A percentile compares a stretch with the other conserved stretches of the same genome.
phyloP scores from a whole-genome alignment of 2,329 filamentous ascomycete species.

The Neonectria faginata region DNA sequence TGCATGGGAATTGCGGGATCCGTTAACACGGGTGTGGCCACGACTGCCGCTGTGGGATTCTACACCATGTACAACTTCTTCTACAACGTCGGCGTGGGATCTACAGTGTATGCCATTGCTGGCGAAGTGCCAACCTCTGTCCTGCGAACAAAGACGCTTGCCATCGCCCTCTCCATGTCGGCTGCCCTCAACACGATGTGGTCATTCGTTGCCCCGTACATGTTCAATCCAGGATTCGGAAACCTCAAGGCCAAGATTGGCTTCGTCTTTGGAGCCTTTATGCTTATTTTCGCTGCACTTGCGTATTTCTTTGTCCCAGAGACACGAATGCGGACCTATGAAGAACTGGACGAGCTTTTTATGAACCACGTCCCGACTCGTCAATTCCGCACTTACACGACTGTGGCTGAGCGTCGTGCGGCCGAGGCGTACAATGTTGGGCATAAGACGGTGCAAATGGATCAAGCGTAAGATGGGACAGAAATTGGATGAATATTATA shows the following conservation, averaged over 20 bases:
- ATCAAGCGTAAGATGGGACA: neutral
- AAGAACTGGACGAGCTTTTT: constrained; percentile 47
- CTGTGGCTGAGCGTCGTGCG: constrained; percentile 40
- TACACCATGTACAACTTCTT: constrained; percentile 55
- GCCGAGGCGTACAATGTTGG: constrained; percentile 42
- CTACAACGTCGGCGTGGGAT: constrained; percentile 55
- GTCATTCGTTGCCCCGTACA: constrained; percentile 61
- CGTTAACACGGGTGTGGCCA: constrained; percentile 38
- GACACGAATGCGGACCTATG: constrained; percentile 48
- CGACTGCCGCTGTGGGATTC: constrained; percentile 49
- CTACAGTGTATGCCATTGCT: constrained; percentile 57
- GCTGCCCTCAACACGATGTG: constrained; percentile 56
- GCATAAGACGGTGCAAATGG: constrained; percentile 6
- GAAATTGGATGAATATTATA: neutral
- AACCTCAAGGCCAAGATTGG: constrained; percentile 57
- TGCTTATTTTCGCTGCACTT: constrained; percentile 49
- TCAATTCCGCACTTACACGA: constrained; percentile 40
- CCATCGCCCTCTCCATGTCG: constrained; percentile 57
- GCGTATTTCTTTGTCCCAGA: constrained; percentile 64
- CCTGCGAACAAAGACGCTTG: constrained; percentile 57
- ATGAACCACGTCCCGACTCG: constrained; percentile 41
- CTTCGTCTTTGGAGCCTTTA: constrained; percentile 54
- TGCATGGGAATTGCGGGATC: constrained; percentile 48
- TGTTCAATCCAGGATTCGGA: constrained; percentile 49
- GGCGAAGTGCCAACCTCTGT: constrained; percentile 58